Base-by-base conservation (phyloP, 352 stramenopile genomes). In the Globisporangium megalacanthum region DNA sequence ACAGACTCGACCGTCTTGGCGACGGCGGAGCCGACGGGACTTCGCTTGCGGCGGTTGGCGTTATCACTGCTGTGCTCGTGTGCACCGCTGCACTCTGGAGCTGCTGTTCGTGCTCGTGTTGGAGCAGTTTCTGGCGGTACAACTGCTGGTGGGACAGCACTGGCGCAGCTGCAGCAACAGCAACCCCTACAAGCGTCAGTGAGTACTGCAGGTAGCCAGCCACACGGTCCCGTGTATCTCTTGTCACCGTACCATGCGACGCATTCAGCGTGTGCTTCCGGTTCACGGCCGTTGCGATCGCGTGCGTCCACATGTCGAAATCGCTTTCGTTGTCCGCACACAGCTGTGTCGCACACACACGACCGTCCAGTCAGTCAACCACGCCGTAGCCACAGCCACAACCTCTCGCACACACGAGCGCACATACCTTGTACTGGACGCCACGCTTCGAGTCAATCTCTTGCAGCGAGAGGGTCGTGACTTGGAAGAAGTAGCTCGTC, bases 401-500 rank as follows among this genome's bases (percentile, higher is more conserved):
- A n/a, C n/a, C n/a, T n/a, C 52, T 17, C 36, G 22, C 19, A n/a
- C 15, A 49, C 25, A 49, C 47, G 33, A 37, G 22, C 19, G 6
- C 1, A 56, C 58, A 20, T 70, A 89, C 79, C 74, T 94, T 94
- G 69, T 89, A 92, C 61, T 94, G 79, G 3, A 89, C 66, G 0
- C 84, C 82, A n/a, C 81, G 78, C 48, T 92, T 92, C 8, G 79
- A 89, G 29, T 92, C 84, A 36, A 89, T 87, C 33, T 92, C 78
- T 14, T 86, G 75, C 17, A 94, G 62, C 15, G 77, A 78, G 0
- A 91, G 58, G 22, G 78, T 92, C 15, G 84, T 92, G 0, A 91
- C 82, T 61, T 94, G 84, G 48, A 94, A 94, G 52, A 92, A 92
- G 57, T 78, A 92, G n/a, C 72, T 75, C 19, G 83, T 92, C 31